A percentile compares a stretch with the other conserved stretches of the same genome.
phyloP scores from a whole-genome alignment of 352 stramenopile species.

The Phytopythium aichiense region DNA sequence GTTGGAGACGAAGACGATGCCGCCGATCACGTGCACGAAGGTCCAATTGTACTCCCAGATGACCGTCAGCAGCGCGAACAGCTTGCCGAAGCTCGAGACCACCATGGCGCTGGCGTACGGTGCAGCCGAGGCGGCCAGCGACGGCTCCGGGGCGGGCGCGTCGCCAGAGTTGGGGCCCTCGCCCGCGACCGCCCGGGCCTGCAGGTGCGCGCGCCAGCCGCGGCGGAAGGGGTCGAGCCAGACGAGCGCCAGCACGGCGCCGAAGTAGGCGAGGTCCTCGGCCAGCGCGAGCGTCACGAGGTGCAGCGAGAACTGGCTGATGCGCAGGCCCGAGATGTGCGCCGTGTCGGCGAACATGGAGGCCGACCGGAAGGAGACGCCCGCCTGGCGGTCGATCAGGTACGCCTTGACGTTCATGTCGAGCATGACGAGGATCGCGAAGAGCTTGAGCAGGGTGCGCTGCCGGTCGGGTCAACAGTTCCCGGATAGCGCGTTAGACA shows the following conservation, averaged over 20 bases:
- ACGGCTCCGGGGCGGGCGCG: neutral
- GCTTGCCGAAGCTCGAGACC: conserved; percentile 81
- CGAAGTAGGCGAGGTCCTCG: conserved; percentile 67
- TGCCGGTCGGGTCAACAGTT: conserved; percentile 5
- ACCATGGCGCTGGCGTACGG: conserved; percentile 62
- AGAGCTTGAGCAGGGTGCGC: conserved; percentile 68
- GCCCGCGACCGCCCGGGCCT: neutral
- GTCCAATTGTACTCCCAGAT: conserved; percentile 88
- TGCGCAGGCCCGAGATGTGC: conserved; percentile 44
- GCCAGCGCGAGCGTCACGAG: conserved; percentile 66
- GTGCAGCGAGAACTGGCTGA: conserved; percentile 78
- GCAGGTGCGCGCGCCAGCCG: conserved; percentile 40
- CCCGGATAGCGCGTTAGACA: neutral
- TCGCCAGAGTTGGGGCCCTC: too few species aligned
- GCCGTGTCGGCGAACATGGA: conserved; percentile 52
- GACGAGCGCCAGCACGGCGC: conserved; percentile 40
- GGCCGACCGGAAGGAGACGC: conserved; percentile 49
- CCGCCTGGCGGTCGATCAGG: conserved; percentile 59
- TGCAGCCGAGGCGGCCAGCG: conserved; percentile 11
- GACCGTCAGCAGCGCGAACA: conserved; percentile 78
- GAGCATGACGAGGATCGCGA: conserved; percentile 75
- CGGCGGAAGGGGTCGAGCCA: conserved; percentile 47
- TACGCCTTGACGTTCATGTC: conserved; percentile 88
- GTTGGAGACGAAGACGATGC: conserved; percentile 70
- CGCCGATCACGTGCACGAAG: conserved; percentile 78